Evolutionary conservation across 2,329 filamentous ascomycete species (phyloP), one percentile per base, ranked within the genome.

Genomic region (Talaromyces marneffei): DNA sequence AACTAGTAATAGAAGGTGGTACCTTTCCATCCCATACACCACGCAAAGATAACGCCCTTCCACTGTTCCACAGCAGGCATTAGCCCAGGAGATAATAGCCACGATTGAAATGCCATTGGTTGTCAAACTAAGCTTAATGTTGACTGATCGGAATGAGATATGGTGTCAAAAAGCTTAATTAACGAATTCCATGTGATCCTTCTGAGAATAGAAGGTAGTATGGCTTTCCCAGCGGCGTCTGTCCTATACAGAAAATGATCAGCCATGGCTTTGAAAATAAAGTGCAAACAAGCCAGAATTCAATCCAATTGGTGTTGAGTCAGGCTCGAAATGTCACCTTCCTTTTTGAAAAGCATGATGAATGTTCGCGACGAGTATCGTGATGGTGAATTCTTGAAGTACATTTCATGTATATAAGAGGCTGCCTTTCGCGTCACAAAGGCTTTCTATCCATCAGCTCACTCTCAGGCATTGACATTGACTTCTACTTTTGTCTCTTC

Each of bases 141-240:
- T 25, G 37, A 44, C 20, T 42, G 18, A 57, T 44, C 39, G 37
- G 37, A 37, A 56, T 42, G 20, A 56, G 54, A 42, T 33, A 37
- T 44, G 54, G 23, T 6, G 18, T 33, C 27, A 31, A 33, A n/a
- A 44, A 44, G 25, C 27, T 44, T 42, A 35, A 31, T 39, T 27
- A 27, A 39, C 27, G 29, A 35, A 27, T 35, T 40, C 48, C 40
- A 50, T 48, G 39, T 58, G 56, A 57, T 27, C 16, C 6, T 57
- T 27, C 40, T 57, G 5, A 48, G 55, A 31, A 48, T 29, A 39
- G 29, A 57, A 58, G 56, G 56, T 58, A 58, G 56, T 48, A 58
- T 27, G n/a, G 23, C 27, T 16, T 27, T 20, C 25, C 42, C 2
- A 27, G 42, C 29, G 27, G 56, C 56, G 27, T 48, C 39, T 50